Evolutionary conservation across 164 flowering plant genomes (phyloP), one percentile per base, ranked within the genome.

Genomic region (Echeveria elegans): DNA sequence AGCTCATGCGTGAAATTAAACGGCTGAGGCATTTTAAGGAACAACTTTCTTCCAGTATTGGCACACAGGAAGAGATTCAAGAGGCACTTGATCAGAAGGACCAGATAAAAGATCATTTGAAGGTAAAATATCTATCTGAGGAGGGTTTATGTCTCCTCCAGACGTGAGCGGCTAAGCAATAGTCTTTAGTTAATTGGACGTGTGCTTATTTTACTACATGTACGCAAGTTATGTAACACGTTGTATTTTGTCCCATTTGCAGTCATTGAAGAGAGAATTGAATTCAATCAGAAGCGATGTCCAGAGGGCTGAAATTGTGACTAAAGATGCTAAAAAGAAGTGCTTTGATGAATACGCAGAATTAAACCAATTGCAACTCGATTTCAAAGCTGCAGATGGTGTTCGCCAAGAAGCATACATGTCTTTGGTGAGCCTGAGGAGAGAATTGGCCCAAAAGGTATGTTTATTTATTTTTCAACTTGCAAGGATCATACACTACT

Each of bases 1-100:
- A 83, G 52, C 67, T 79, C 41, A 79, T 92, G 73, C 92, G 88
- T 37, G 92, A 88, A 69, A 89, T 92, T 67, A 88, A 89, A 72
- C 87, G 81, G 74, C 70, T 86, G 81, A 92, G 83, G 75, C 76
- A 75, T 59, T 69, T 47, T 29, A 85, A 89, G 8, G 90, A 84
- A 37, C 81, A 85, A 67, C 70, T 84, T 15, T 74, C 80, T 63
- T 78, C 88, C 32, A 79, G 74, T 65, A 72, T 78, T 75, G 83
- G 85, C 53, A 72, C 72, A 47, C 82, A 80, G 72, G 83, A 80
- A 65, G 90, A 85, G 72, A 68, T 81, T 70, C 82, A 84, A 75
- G 83, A 78, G 71, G 86, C 88, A 14, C 62, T 85, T 66, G 85
- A 83, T 62, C 81, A 85, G 72, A 82, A 73, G 77, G 88, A 79